Evolutionary conservation across 495 filamentous ascomycete species (phyloP), one percentile per base, ranked within the genome.

Genomic region (Tuber microsphaerosporum): DNA sequence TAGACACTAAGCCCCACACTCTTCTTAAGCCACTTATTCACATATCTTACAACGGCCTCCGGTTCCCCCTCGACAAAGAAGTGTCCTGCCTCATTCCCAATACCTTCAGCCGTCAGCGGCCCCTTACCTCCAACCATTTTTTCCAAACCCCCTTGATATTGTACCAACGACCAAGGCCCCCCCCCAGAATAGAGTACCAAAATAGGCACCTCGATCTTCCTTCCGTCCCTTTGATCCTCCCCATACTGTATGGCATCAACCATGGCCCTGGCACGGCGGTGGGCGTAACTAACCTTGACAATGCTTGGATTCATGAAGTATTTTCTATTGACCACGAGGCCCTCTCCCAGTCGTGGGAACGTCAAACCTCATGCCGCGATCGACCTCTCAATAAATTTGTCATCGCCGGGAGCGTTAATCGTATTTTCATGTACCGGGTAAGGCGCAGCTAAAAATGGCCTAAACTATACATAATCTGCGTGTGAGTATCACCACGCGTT

Each of bases 1-100:
- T 81, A 75, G 34, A 69, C 51, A 45, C 37, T 72, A 41, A 78
- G 48, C 26, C 48, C 75, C 48, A 82, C 72, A 45, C 74, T 51
- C 22, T 77, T 70, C 68, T 45, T 73, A 46, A 82, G 39, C 81
- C 77, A 86, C 41, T 14, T 65, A 31, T 75, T 69, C 39, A 87
- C 73, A n/a, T 75, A 76, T 45, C 83, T 76, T 34, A 83, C 80
- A 17, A 82, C 82, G 71, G 82, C 81, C 56, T 86, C 83, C 22
- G 84, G 84, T n/a, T 80, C 85, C 81, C 88, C 86, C 80, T 88
- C 87, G 9, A 85, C 84, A 34, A 86, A 69, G 80, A 86, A 89
- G 84, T 89, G 87, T 14, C 88, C 87, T 45, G 84, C 83, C 1
- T 84, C 86, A 73, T 85, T 81, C 16, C 77, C 83, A 65, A 88